Evolutionary conservation across 139 green algal species (phyloP).

Genomic region (Zygnema circumcarinatum): DNA sequence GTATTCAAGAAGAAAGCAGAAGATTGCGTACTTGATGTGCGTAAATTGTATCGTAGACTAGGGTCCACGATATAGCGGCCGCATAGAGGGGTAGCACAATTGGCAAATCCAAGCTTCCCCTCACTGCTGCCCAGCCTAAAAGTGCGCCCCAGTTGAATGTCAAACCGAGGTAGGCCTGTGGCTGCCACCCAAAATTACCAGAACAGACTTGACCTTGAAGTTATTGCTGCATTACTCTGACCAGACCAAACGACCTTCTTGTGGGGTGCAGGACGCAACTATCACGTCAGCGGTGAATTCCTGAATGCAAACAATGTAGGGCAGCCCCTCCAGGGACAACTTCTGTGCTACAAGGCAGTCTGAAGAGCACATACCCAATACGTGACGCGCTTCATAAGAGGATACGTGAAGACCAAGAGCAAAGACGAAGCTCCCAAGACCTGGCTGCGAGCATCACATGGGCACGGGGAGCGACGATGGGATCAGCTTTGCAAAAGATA

Average conservation of each 20-base stretch:
- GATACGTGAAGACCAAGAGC: slow-evolving; percentile 89
- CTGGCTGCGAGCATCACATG: slow-evolving; percentile 65
- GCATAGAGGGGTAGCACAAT: slow-evolving; percentile 85
- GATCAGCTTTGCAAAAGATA: too few species aligned
- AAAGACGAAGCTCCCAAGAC: slow-evolving; percentile 88
- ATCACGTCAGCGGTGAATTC: too few species aligned
- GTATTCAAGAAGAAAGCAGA: too few species aligned
- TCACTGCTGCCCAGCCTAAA: slow-evolving; percentile 87
- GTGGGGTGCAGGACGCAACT: too few species aligned
- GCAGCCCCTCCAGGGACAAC: too few species aligned
- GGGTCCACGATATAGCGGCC: slow-evolving; percentile 84
- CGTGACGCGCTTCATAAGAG: slow-evolving; percentile 94
- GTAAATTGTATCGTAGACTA: slow-evolving; percentile 99
- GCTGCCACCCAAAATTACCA: slow-evolving; percentile 52
- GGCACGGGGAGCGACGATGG: too few species aligned
- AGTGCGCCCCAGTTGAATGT: slow-evolving; percentile 98
- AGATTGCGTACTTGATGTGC: slow-evolving; percentile 82
- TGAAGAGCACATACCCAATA: slow-evolving; percentile 71
- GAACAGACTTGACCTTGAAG: too few species aligned
- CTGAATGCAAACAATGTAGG: too few species aligned
- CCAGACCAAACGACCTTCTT: too few species aligned
- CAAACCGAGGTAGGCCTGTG: slow-evolving; percentile 83
- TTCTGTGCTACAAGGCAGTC: background rate
- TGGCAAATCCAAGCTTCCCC: slow-evolving; percentile 73
- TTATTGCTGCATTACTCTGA: too few species aligned